Base-by-base conservation (phyloP, 805 yeast genomes). In the Wickerhamomyces xylosicus region DNA sequence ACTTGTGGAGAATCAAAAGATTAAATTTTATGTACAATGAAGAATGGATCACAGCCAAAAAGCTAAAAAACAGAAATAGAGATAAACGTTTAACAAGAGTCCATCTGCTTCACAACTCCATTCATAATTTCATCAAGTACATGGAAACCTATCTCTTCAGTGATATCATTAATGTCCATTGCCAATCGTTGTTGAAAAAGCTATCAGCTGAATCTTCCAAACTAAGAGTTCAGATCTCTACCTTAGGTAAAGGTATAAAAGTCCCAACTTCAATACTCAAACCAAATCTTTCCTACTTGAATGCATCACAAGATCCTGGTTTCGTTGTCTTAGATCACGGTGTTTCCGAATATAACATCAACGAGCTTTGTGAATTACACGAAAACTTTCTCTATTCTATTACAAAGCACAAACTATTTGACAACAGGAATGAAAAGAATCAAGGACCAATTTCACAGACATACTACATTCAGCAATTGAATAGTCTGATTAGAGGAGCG, bases 1-100 rank as follows among this genome's bases (percentile, higher is more conserved):
- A 86, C 51, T 57, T 92, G 32, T 85, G 96, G 86, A 73, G 81
- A 47, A 61, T 90, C 18, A 74, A 79, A 43, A 79, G 85, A 45
- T 69, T 79, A 14, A 69, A 72, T 16, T 68, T 62, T 48, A 61
- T 75, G 40, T 63, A 83, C 41, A 67, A 68, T 38, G 47, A 48
- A 5, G 63, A 66, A 19, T 77, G 82, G 85, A 52, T 54, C 21
- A 52, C 58, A 17, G 56, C 60, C 2, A 64, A 53, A 59, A 44
- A 47, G 53, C 34, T 51, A 60, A 43, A 51, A 46, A 17, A 47
- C 42, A 21, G 41, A 46, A 16, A 46, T 42, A 36, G 19, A 13
- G 41, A 41, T n/a, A 60, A 61, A 38, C 44, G 51, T 34, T 51
- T 57, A 8, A 56, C 52, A 37, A 45, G 56, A 21, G 45, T 58